Conservation (phyloP, 2,329 filamentous ascomycete species). For the Alternaria novae-zelandiae region DNA sequence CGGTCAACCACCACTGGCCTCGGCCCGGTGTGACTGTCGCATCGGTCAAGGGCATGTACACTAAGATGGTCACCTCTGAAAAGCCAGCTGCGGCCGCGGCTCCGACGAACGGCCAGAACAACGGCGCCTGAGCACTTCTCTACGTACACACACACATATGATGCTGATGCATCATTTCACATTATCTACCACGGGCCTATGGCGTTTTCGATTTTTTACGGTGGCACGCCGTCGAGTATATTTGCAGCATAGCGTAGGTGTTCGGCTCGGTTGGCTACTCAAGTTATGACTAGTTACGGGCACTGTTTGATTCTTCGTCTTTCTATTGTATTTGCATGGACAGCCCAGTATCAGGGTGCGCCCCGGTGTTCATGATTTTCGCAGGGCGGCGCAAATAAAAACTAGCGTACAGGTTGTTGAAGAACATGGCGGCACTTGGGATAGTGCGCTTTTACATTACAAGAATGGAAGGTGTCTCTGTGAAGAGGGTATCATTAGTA, state of each 20-base stretch:
- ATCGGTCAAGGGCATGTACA: slow-evolving; percentile 48
- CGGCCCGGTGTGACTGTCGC: slow-evolving; percentile 36
- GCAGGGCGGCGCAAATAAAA: slow-evolving; percentile 28
- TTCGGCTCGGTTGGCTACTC: slow-evolving; percentile 35
- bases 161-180: slow-evolving; percentile 2
- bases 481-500: slow-evolving; percentile 12
- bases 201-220: slow-evolving; percentile 30
- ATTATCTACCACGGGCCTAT: slow-evolving; percentile 18
- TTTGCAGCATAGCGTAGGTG: slow-evolving; percentile 46
- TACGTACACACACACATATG: slow-evolving; percentile 1
- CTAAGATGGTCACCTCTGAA: slow-evolving; percentile 43
- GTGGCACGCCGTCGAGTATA: slow-evolving; percentile 28
- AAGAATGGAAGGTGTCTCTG: slow-evolving; percentile 11
- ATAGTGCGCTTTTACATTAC: slow-evolving; percentile 15
- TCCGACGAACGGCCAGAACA: slow-evolving; percentile 36
- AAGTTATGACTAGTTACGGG: slow-evolving; percentile 21
- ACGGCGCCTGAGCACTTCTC: slow-evolving; percentile 19
- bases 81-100: slow-evolving; percentile 29
- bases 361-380: slow-evolving; percentile 23
- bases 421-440: slow-evolving; percentile 24
- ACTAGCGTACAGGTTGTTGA: slow-evolving; percentile 17
- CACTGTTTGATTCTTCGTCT: slow-evolving; percentile 17
- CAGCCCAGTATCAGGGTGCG: slow-evolving; percentile 8
- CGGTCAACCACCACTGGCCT: slow-evolving; percentile 49
- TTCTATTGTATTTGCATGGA: slow-evolving; percentile 30